Base-by-base conservation (phyloP, 495 filamentous ascomycete species). In the Rhizodiscina lignyota region DNA sequence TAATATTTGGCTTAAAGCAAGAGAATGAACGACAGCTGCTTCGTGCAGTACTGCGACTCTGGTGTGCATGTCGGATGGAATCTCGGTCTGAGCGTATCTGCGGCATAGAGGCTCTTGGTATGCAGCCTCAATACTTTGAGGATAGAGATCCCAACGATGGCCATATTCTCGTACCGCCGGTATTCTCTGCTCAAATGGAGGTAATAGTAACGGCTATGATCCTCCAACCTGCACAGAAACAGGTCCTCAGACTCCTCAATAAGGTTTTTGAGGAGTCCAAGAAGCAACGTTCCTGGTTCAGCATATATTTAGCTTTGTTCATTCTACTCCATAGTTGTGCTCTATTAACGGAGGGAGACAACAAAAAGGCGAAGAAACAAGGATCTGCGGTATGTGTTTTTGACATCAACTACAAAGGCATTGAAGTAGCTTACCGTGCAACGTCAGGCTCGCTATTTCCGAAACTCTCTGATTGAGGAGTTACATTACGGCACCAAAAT, bases 401-500 rank as follows among this genome's bases (percentile, higher is more conserved):
- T 27, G 24, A 13, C 24, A 27, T 13, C 13, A 27, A 27, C 13
- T 6, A 27, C 13, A 6, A 6, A 27, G n/a, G n/a, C n/a, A n/a
- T n/a, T n/a, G n/a, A n/a, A n/a, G n/a, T n/a, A n/a, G n/a, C n/a
- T n/a, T n/a, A n/a, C n/a, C n/a, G n/a, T n/a, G n/a, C 11, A 12
- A 35, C 4, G 4, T 12, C 12, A 33, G 36, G 8, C 3, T 19
- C 36, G 36, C 16, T 38, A 27, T 18, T 31, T 12, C 12, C 28
- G 24, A 32, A 4, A 17, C 11, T 19, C 13, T n/a, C 18, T 38
- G 4, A 20, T 38, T 8, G 24, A 30, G 15, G 17, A 16, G n/a
- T 24, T 30, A 13, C 36, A 38, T 18, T 20, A 38, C 28, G 28
- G 36, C 16, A 27, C 36, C 4, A 38, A 31, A 27, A 32, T 34